Conservation (phyloP, 495 filamentous ascomycete species). For the Cenococcum geophilum region DNA sequence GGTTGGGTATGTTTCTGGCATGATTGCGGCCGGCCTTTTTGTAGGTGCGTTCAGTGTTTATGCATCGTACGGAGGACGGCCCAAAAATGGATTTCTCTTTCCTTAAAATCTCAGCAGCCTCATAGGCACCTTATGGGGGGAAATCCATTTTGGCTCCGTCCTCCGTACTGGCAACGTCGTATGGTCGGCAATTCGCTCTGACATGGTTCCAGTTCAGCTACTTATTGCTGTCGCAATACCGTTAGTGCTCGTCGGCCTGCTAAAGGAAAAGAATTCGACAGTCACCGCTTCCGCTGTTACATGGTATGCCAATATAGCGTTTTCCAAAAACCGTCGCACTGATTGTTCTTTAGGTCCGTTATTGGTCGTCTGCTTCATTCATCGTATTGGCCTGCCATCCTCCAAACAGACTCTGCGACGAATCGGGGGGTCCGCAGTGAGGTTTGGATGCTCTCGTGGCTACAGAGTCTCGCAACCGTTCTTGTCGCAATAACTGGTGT, state of each 20-base stretch:
- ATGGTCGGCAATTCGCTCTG: too few relatives aligned
- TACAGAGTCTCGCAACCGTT: conserved; percentile 13
- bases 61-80: too few relatives aligned
- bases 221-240: too few relatives aligned
- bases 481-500: conserved; percentile 28
- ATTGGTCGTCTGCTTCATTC: conserved; percentile 29
- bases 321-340: background rate
- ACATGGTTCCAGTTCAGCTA: too few relatives aligned
- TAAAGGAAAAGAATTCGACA: too few relatives aligned
- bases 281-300: conserved; percentile 8
- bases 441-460: conserved; percentile 10
- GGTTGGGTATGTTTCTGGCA: conserved; percentile 7
- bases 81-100: too few relatives aligned
- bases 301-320: conserved; percentile 9
- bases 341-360: conserved; percentile 7
- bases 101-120: too few relatives aligned
- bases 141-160: too few relatives aligned
- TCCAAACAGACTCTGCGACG: conserved; percentile 28
- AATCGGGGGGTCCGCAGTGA: conserved; percentile 11
- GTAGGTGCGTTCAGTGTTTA: conserved; percentile 1
- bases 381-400: conserved; percentile 32
- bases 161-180: too few relatives aligned
- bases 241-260: too few relatives aligned
- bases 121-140: too few relatives aligned
- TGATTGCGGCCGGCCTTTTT: conserved; percentile 12